phyloP scores from a whole-genome alignment of 2,329 filamentous ascomycete species.

The Cadophora sp. region DNA sequence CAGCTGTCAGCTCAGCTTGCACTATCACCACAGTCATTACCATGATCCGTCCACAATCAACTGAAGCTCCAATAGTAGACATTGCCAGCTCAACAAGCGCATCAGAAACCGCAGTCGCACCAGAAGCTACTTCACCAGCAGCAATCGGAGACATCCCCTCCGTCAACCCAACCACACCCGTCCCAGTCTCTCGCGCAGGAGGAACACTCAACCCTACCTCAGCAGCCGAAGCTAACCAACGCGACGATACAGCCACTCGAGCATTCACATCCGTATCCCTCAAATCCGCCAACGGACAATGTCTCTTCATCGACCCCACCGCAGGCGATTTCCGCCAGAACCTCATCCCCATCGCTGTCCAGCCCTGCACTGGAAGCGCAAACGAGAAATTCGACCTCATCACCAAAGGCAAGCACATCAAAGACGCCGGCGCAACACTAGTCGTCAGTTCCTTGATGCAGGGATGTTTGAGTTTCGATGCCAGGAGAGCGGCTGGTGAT shows the following conservation, averaged over 20 bases:
- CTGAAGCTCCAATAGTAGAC: constrained; percentile 6
- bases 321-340: constrained; percentile 55
- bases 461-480: constrained; percentile 65
- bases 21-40: constrained; percentile 23
- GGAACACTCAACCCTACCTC: constrained; percentile 57
- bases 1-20: constrained; percentile 19
- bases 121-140: constrained; percentile 19
- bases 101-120: constrained; percentile 9
- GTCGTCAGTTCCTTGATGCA: constrained; percentile 63
- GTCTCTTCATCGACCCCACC: constrained; percentile 52
- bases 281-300: constrained; percentile 51
- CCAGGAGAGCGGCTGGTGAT: constrained; percentile 56
- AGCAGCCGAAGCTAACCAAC: constrained; percentile 53
- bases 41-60: constrained; percentile 14
- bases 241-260: constrained; percentile 50
- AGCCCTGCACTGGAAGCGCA: constrained; percentile 48
- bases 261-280: constrained; percentile 50
- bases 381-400: constrained; percentile 54
- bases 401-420: constrained; percentile 58
- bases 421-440: constrained; percentile 52
- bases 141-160: constrained; percentile 8
- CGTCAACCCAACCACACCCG: constrained; percentile 49
- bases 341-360: constrained; percentile 51
- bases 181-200: constrained; percentile 59
- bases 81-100: constrained; percentile 8